Conservation (phyloP, 352 stramenopile genomes). For the Globisporangium spinosum region DNA sequence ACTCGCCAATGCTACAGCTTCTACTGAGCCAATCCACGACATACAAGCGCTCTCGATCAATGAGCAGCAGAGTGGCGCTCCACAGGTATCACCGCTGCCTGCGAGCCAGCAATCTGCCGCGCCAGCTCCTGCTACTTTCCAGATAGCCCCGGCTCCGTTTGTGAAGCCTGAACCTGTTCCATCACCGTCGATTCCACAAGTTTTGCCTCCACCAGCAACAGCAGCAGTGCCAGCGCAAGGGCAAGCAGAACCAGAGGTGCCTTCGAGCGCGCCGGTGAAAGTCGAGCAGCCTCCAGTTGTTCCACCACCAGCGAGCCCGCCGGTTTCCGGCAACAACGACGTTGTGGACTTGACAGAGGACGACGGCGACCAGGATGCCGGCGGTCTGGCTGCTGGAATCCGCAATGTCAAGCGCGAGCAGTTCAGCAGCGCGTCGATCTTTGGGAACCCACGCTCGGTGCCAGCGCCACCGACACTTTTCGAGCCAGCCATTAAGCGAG, state of each 20-base stretch:
- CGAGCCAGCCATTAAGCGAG: conserved; percentile 8
- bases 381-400: background rate
- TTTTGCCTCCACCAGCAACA: background rate
- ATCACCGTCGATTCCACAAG: background rate
- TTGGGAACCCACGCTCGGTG: background rate
- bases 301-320: background rate
- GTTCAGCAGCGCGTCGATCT: conserved; percentile 3
- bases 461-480: background rate
- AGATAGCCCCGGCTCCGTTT: background rate
- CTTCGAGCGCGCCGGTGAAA: background rate
- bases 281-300: background rate
- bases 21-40: conserved; percentile 8
- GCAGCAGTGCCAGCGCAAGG: background rate
- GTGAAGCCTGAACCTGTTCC: background rate
- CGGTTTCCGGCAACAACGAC: background rate
- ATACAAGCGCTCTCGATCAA: conserved; percentile 20
- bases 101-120: background rate
- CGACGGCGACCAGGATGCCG: conserved; percentile 1
- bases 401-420: conserved; percentile 15
- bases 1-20: background rate
- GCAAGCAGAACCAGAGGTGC: background rate
- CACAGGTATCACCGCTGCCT: background rate
- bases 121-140: conserved; percentile 25
- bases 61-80: conserved; percentile 7
- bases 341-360: conserved; percentile 35